phyloP scores from a whole-genome alignment of 768 basidiomycete genomes.

The Pleurotus sapidus region DNA sequence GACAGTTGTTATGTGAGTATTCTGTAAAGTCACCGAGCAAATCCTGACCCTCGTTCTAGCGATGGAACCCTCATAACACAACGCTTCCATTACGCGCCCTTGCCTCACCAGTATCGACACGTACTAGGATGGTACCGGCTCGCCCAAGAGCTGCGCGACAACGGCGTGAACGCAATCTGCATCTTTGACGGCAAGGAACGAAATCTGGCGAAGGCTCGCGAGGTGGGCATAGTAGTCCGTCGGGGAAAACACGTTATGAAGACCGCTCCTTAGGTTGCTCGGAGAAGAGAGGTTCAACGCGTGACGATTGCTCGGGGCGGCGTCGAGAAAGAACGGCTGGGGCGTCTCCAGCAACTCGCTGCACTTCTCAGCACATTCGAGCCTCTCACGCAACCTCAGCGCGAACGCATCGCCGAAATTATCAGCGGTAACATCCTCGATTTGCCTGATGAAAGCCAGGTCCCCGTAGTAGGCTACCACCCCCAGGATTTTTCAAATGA shows the following conservation, averaged over 20 bases:
- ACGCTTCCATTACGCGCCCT: slow-evolving; percentile 70
- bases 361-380: slow-evolving; percentile 35
- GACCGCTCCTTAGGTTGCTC: slow-evolving; percentile 40
- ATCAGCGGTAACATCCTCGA: not conserved
- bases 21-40: not conserved
- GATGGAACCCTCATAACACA: slow-evolving; percentile 88
- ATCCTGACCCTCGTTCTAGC: slow-evolving; percentile 32
- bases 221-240: slow-evolving; percentile 42
- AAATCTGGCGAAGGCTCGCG: slow-evolving; percentile 62
- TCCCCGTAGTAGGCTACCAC: not conserved
- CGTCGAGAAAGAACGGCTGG: slow-evolving; percentile 57
- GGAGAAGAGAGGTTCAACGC: slow-evolving; percentile 49
- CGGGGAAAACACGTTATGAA: not conserved
- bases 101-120: slow-evolving; percentile 65
- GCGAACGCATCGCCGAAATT: slow-evolving; percentile 17
- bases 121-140: slow-evolving; percentile 79
- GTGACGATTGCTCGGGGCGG: slow-evolving; percentile 48
- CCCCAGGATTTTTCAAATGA: not conserved
- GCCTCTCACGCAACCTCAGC: slow-evolving; percentile 27
- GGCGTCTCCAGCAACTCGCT: slow-evolving; percentile 46
- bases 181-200: slow-evolving; percentile 79
- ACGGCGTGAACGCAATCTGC: slow-evolving; percentile 60
- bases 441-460: too few relatives aligned
- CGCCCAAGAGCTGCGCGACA: slow-evolving; percentile 55
- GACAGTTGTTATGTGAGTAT: slow-evolving; percentile 68